Conservation (phyloP, 164 flowering plant species). For the Santalum album region DNA sequence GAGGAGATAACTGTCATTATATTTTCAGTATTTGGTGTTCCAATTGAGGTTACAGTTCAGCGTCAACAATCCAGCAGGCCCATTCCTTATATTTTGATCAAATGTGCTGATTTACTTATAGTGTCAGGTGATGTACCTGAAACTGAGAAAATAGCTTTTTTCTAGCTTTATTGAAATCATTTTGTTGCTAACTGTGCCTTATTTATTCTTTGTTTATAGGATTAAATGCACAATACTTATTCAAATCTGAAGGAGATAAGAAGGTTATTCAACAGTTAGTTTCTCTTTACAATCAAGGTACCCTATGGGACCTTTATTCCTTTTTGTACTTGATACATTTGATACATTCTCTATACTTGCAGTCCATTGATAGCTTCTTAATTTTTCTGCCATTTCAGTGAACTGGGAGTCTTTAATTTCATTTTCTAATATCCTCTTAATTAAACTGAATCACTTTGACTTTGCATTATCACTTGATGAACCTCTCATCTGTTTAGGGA, state of each 20-base stretch:
- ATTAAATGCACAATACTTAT: conserved; percentile 50
- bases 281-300: conserved; percentile 80
- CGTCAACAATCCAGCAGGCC: conserved; percentile 60
- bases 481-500: too few species aligned
- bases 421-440: neutral
- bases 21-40: conserved; percentile 72
- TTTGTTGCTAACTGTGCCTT: neutral
- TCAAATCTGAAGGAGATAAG: conserved; percentile 68
- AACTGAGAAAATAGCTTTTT: neutral
- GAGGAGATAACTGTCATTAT: neutral
- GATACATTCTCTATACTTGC: too few species aligned
- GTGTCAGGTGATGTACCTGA: conserved; percentile 46
- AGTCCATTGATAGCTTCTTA: too few species aligned
- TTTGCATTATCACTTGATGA: too few species aligned
- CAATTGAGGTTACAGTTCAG: conserved; percentile 76
- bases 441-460: too few species aligned
- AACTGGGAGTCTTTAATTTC: neutral
- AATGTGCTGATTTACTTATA: conserved; percentile 82
- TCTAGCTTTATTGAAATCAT: neutral
- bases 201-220: conserved; percentile 31
- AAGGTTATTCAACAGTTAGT: conserved; percentile 65
- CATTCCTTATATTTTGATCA: conserved; percentile 63
- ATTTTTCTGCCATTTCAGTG: too few species aligned
- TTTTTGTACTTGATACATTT: too few species aligned
- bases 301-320: neutral